These are phyloP conservation scores for Salvia splendens DNA, from an alignment of 257 asterid species.

Conservation along the genomic window DNA sequence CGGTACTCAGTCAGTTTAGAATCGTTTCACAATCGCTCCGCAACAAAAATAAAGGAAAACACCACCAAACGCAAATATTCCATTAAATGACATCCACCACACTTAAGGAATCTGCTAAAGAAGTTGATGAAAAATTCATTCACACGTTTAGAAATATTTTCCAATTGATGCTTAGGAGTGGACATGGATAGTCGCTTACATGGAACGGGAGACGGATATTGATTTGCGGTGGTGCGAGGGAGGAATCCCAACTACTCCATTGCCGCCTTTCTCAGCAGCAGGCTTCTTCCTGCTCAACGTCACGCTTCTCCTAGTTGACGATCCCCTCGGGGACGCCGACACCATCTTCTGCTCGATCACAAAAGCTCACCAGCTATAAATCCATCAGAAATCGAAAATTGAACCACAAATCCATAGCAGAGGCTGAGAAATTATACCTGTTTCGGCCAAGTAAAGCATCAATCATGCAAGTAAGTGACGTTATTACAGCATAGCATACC, in stretches of 20 bases:
- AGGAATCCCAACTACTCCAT: conserved; percentile 35
- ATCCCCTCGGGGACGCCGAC: conserved; percentile 63
- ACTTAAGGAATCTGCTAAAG: conserved; percentile 15
- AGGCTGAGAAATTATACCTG: conserved; percentile 16
- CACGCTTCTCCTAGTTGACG: conserved; percentile 67
- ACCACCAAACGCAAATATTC: conserved; percentile 15
- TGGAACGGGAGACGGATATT: conserved; percentile 62
- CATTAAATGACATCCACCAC: conserved; percentile 19
- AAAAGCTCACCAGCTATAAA: conserved; percentile 33
- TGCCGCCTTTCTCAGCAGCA: conserved; percentile 40
- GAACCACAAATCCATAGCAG: conserved; percentile 14
- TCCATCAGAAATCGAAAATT: conserved; percentile 5
- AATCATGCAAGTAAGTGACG: background rate
- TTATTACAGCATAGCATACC: conserved; percentile 11
- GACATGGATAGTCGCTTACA: conserved; percentile 46
- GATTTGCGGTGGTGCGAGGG: conserved; percentile 53
- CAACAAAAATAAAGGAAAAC: conserved; percentile 4
- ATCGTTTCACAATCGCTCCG: conserved; percentile 3
- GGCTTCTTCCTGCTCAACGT: conserved; percentile 57
- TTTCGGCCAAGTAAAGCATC: conserved; percentile 3
- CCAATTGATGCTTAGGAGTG: background rate
- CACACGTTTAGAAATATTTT: background rate
- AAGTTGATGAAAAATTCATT: conserved; percentile 12
- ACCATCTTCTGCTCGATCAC: conserved; percentile 42
- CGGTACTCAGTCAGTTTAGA: conserved; percentile 1